phyloP scores from a whole-genome alignment of 805 yeast genomes.

The Barnettozyma californica region DNA sequence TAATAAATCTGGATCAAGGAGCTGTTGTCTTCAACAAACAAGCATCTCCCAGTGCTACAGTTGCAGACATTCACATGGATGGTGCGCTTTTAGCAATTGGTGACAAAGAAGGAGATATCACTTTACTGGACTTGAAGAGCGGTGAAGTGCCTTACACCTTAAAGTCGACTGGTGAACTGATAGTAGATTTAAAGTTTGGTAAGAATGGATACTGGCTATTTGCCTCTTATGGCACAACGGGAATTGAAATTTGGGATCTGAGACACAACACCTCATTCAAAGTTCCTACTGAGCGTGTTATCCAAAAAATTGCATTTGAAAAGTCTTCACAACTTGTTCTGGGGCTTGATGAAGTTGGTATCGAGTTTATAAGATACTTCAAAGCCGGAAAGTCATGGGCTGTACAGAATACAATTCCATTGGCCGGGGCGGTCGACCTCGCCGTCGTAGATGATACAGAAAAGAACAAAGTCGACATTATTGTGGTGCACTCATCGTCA shows the following conservation, averaged over 20 bases:
- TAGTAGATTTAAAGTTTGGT: conserved; percentile 41
- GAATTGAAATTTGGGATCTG: conserved; percentile 43
- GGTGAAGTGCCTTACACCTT: conserved; percentile 29
- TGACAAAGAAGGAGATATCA: conserved; percentile 25
- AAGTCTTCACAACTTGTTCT: conserved; percentile 21
- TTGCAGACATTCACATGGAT: conserved; percentile 36
- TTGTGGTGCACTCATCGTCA: conserved; percentile 1
- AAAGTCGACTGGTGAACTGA: conserved; percentile 16
- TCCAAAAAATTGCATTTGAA: conserved; percentile 15
- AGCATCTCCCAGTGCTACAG: conserved; percentile 3
- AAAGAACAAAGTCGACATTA: conserved; percentile 6
- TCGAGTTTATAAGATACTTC: conserved; percentile 19
- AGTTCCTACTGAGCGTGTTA: conserved; percentile 6
- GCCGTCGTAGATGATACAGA: conserved; percentile 12
- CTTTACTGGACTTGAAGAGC: conserved; percentile 30
- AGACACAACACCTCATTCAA: conserved; percentile 31
- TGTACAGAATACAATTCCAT: conserved; percentile 6
- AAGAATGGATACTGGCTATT: conserved; percentile 62
- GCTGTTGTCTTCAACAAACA: conserved; percentile 6
- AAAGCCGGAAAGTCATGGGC: conserved; percentile 20
- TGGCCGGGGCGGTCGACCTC: conserved; percentile 13
- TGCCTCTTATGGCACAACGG: conserved; percentile 24
- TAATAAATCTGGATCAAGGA: conserved; percentile 9
- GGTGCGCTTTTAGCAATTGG: conserved; percentile 41
- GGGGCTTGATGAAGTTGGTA: conserved; percentile 3